Conservation (phyloP, 805 yeast genomes). For the Wickerhamomyces bisporus region DNA sequence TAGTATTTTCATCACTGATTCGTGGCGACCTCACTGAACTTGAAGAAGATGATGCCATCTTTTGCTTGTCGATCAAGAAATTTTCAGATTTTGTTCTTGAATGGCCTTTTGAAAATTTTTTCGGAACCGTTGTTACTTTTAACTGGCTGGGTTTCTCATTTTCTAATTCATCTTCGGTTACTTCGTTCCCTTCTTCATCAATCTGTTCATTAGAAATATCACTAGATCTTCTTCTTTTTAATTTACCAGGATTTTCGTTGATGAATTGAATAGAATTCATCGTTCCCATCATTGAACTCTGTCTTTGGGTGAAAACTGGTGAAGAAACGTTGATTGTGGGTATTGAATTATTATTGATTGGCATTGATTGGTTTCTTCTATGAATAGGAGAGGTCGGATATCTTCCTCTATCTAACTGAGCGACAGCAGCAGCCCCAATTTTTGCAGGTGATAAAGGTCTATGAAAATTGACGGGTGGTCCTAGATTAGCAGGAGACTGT, state of each 20-base stretch:
- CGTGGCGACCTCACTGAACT: neutral
- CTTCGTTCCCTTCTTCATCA: conserved; percentile 11
- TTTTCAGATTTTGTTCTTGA: conserved; percentile 19
- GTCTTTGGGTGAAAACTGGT: conserved; percentile 3
- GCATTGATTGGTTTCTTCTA: conserved; percentile 36
- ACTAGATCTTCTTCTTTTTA: conserved; percentile 23
- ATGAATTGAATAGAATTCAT: conserved; percentile 24
- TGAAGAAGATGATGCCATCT: neutral
- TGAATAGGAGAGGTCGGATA: conserved; percentile 27
- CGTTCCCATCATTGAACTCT: conserved; percentile 23
- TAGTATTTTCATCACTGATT: neutral
- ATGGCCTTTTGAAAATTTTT: conserved; percentile 10
- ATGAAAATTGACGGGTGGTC: conserved; percentile 19
- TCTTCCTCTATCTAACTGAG: conserved; percentile 32
- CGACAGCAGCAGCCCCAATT: conserved; percentile 69
- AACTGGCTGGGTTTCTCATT: too few relatives aligned
- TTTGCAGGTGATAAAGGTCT: conserved; percentile 64
- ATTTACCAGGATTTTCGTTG: conserved; percentile 23
- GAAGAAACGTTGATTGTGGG: conserved; percentile 17
- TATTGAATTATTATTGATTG: conserved; percentile 19
- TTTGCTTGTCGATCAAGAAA: conserved; percentile 1
- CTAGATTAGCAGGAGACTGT: conserved; percentile 10
- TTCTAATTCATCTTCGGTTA: too few relatives aligned
- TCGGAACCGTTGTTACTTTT: too few relatives aligned
- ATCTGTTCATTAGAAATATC: conserved; percentile 17